Conservation (phyloP, 2,329 filamentous ascomycete species). For the Alternaria dauci region DNA sequence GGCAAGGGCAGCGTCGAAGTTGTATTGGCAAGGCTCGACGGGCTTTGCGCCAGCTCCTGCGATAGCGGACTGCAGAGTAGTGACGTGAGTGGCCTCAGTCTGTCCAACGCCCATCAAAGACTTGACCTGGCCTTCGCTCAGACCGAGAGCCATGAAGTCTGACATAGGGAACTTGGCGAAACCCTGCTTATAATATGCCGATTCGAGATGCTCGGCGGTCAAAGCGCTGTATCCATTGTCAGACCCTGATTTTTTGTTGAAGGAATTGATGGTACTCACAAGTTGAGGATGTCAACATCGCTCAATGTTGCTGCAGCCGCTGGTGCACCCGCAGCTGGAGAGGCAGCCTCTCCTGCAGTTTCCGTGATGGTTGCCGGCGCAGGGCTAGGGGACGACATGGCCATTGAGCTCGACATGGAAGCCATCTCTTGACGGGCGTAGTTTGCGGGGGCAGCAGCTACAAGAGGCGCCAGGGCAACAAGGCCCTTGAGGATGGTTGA, state of each 20-base stretch:
- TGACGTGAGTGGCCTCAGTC: conserved; percentile 71
- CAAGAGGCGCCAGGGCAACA: conserved; percentile 47
- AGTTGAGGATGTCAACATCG: conserved; percentile 63
- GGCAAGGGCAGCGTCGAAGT: conserved; percentile 68
- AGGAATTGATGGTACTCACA: conserved; percentile 52
- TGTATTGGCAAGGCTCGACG: conserved; percentile 74
- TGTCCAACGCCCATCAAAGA: conserved; percentile 69
- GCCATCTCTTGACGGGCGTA: conserved; percentile 33
- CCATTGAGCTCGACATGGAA: conserved; percentile 7
- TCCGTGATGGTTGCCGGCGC: conserved; percentile 24
- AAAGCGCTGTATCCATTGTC: conserved; percentile 64
- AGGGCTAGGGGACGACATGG: conserved; percentile 1
- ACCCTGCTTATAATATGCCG: conserved; percentile 74
- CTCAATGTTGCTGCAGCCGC: conserved; percentile 49
- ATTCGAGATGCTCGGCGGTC: conserved; percentile 78
- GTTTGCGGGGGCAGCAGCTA: conserved; percentile 43
- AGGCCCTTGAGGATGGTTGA: conserved; percentile 47
- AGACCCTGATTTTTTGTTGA: conserved; percentile 33
- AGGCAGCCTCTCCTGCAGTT: conserved; percentile 26
- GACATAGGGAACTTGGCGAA: conserved; percentile 71
- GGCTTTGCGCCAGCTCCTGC: conserved; percentile 69
- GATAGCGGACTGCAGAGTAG: conserved; percentile 67
- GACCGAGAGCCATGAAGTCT: conserved; percentile 71
- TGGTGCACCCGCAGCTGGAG: conserved; percentile 27
- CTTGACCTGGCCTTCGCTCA: conserved; percentile 62